Evolutionary conservation across 306 rosid species (phyloP), one percentile per base, ranked within the genome.

Genomic region (Dicorynia guianensis): DNA sequence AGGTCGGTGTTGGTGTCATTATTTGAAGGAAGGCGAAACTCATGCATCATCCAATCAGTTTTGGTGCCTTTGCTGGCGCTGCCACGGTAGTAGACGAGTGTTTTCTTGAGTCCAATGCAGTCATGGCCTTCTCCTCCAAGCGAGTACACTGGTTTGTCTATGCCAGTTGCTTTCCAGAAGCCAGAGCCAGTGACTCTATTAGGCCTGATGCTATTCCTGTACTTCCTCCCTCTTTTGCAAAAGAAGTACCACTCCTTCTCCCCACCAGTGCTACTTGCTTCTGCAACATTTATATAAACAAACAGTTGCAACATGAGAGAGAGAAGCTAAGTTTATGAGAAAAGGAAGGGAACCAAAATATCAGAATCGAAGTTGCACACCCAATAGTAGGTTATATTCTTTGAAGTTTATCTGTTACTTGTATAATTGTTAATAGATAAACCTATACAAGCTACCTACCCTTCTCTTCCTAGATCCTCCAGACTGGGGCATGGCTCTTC

Each of bases 31-130:
- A 80, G 89, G 68, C 98, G 98, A 86, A 94, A 94, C 78, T 94
- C 98, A 11, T 94, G 97, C 98, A 94, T 94, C 98, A 94, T 94
- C 98, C 98, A 94, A 50, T 94, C 96, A 19, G 98, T 94, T 82
- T 94, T 94, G 81, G 91, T 80, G 70, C 97, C 98, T 82, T 90
- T 94, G 9, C 97, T 96, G 0, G 98, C 96, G 18, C 83, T 84
- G 17, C 98, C 98, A 13, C 95, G 83, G 44, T 94, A 94, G 63
- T 92, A 94, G 2, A 94, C 98, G 0, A 94, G 81, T 5, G 98
- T 92, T 69, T 94, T 94, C 82, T 94, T 94, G 68, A 94, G 97
- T 9, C 98, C 98, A 83, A 88, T 84, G 73, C 93, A 86, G 17
- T 81, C 78, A 65, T 30, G 43, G 8, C 82, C 84, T 52, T 78